These are phyloP conservation scores for Lactuca sativa DNA, from an alignment of 129 eudicot genomes.

Conservation along the genomic window DNA sequence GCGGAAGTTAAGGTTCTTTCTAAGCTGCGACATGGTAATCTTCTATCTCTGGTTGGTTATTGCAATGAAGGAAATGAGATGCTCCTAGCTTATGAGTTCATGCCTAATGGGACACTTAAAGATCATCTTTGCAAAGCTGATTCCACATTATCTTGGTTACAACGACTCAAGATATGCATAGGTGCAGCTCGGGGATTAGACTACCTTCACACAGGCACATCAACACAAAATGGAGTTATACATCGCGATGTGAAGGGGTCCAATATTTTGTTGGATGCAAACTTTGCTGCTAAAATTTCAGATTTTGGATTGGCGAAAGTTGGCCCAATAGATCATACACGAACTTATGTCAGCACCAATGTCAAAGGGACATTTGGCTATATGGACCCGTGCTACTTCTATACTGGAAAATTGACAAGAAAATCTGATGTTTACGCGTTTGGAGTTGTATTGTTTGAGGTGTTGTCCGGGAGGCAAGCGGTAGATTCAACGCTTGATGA, in stretches of 20 bases:
- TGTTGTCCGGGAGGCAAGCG: no score
- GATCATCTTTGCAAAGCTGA: constrained; percentile 15
- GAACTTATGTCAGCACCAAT: constrained; percentile 36
- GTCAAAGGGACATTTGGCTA: constrained; percentile 58
- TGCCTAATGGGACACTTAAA: constrained; percentile 33
- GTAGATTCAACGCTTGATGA: no score
- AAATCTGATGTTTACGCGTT: no score
- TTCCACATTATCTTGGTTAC: background rate
- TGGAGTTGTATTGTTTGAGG: no score
- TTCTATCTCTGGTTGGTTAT: constrained; percentile 32
- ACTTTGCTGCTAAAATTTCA: no score
- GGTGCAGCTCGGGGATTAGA: no score
- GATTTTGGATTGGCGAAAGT: constrained; percentile 41
- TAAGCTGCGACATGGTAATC: constrained; percentile 33
- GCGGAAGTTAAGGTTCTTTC: constrained; percentile 26
- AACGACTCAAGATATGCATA: no score
- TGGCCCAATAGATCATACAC: constrained; percentile 4
- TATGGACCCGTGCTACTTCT: constrained; percentile 14
- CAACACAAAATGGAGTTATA: no score
- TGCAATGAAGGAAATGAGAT: constrained; percentile 22
- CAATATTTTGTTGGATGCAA: no score
- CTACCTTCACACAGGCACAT: no score
- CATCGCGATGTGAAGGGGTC: no score
- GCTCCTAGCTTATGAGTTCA: constrained; percentile 25
- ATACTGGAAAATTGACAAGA: no score